These are phyloP conservation scores for Hibiscus tridactylites DNA, from an alignment of 345 rosid species.

Conservation along the genomic window DNA sequence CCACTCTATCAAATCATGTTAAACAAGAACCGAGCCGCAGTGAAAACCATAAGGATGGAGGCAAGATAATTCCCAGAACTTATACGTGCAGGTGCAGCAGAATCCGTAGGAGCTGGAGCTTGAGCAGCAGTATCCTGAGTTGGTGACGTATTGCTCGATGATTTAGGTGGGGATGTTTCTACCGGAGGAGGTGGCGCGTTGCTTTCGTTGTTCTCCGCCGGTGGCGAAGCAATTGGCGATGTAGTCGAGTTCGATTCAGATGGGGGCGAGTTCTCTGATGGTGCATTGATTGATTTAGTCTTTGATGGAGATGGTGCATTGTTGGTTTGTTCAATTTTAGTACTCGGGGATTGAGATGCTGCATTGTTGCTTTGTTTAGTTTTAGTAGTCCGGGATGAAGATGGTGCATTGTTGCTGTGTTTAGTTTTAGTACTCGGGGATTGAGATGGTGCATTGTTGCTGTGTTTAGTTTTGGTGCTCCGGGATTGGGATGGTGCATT, in stretches of 20 bases:
- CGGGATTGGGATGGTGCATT: background rate
- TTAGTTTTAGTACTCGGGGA: background rate
- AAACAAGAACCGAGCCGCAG: background rate
- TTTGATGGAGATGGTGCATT: background rate
- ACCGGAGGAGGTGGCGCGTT: too few species aligned
- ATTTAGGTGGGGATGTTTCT: background rate
- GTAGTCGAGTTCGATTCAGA: background rate
- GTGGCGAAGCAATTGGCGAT: background rate
- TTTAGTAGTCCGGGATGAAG: background rate
- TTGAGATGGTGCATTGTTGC: background rate
- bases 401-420: background rate
- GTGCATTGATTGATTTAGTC: background rate
- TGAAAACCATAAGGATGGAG: background rate
- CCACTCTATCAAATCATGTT: background rate
- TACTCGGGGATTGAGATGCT: background rate
- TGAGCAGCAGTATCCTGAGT: background rate
- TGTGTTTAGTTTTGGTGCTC: background rate
- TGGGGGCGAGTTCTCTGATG: background rate
- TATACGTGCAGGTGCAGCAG: background rate
- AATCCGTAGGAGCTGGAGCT: background rate
- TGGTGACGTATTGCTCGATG: background rate
- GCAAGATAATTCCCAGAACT: background rate
- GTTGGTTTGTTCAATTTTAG: background rate
- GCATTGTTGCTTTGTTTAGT: too few species aligned
- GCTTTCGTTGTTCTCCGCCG: background rate